Percentiles rank a stretch among this genome's conserved stretches.
These are phyloP conservation scores for Ustulina deusta DNA, from an alignment of 2,329 filamentous ascomycete genomes.

Conservation along the genomic window DNA sequence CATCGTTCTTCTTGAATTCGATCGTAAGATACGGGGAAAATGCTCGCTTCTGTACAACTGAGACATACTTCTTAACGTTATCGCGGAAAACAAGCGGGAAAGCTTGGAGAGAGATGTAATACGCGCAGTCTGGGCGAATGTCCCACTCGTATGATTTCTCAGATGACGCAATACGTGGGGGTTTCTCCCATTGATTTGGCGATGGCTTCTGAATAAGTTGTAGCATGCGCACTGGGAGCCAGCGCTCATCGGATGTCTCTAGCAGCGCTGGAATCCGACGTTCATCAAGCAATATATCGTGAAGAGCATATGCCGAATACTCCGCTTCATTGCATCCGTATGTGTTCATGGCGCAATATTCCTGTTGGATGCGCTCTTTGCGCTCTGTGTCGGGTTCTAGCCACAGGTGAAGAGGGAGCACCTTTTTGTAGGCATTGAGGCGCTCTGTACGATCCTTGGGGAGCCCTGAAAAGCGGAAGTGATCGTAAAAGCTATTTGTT, in stretches of 20 bases:
- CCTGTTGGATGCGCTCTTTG: neutral
- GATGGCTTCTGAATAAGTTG: conserved; percentile 8
- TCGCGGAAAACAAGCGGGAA: neutral
- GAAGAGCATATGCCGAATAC: conserved; percentile 15
- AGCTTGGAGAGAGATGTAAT: conserved; percentile 19
- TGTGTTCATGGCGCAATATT: conserved; percentile 7
- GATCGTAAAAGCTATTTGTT: too few species aligned
- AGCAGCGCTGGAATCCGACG: neutral
- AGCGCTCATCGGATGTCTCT: neutral
- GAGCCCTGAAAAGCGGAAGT: conserved; percentile 3
- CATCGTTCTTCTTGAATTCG: conserved; percentile 20
- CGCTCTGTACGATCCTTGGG: neutral
- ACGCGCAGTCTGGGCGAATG: conserved; percentile 26
- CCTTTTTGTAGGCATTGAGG: neutral
- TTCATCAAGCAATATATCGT: conserved; percentile 14
- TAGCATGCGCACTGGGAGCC: conserved; percentile 15
- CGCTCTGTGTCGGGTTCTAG: neutral
- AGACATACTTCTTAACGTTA: neutral
- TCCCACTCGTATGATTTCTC: conserved; percentile 30
- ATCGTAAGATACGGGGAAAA: conserved; percentile 28
- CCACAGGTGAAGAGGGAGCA: conserved; percentile 10
- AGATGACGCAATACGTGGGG: too few species aligned
- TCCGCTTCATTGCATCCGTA: conserved; percentile 21
- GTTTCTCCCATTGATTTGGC: too few species aligned
- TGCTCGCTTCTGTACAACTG: conserved; percentile 17